Evolutionary conservation across 768 basidiomycete genomes (phyloP).

Genomic region (Leccinum incarnatum): DNA sequence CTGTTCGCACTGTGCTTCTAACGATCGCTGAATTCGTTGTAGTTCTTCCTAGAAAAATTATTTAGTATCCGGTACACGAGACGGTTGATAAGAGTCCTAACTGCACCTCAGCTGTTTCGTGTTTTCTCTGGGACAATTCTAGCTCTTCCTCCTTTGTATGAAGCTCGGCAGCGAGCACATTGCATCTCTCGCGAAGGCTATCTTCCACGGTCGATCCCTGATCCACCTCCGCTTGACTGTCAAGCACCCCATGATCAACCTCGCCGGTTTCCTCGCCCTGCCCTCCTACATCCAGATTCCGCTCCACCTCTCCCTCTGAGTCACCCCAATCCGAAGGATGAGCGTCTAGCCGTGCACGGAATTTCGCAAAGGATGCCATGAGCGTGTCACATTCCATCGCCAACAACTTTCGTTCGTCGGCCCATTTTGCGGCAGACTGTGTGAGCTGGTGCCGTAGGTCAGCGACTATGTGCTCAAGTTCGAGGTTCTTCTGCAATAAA

Average conservation of each 20-base stretch:
- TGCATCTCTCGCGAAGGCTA: conserved; percentile 13
- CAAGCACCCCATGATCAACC: conserved; percentile 1
- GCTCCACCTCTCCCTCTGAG: conserved; percentile 26
- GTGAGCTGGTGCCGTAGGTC: conserved; percentile 29
- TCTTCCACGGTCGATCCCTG: conserved; percentile 4
- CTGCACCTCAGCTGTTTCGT: conserved; percentile 21
- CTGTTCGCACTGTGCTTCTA: conserved; percentile 20
- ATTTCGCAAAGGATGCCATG: conserved; percentile 33
- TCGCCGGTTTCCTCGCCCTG: conserved; percentile 19
- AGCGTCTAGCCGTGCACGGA: conserved; percentile 23
- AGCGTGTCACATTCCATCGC: conserved; percentile 22
- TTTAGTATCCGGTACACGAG: conserved; percentile 8
- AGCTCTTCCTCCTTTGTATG: conserved; percentile 19
- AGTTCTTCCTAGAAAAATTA: conserved; percentile 19
- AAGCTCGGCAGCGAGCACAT: conserved; percentile 19
- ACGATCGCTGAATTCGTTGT: conserved; percentile 9
- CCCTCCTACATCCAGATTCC: conserved; percentile 14
- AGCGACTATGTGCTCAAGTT: conserved; percentile 28
- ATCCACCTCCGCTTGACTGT: conserved; percentile 8
- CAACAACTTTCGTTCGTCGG: conserved; percentile 26
- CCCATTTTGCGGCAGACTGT: conserved; percentile 29
- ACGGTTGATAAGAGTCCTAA: conserved; percentile 1
- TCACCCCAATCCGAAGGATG: conserved; percentile 22
- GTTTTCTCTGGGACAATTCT: conserved; percentile 14
- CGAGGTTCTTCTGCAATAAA: conserved; percentile 28